Base-by-base conservation (phyloP, 1,284 basidiomycete species). In the Rhodotorula sp. region DNA sequence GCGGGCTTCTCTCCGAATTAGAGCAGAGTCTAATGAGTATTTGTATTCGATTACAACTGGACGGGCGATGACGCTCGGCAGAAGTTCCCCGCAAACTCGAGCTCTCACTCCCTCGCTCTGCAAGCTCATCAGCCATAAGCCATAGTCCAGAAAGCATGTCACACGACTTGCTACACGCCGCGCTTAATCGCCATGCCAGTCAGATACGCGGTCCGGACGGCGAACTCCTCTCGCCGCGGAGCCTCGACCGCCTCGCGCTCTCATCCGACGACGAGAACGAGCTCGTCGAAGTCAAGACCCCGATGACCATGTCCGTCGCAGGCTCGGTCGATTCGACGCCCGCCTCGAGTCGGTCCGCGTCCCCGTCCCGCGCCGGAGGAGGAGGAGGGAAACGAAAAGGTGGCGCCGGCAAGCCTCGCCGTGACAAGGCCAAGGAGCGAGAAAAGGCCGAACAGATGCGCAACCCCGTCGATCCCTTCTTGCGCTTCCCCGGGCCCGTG, bases 361-460 rank as follows among this genome's bases (percentile, higher is more conserved):
- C 64, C 7, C 70, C 73, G 29, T 66, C 51, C 2, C 63, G 66
- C 17, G 48, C 64, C 0, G 64, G 45, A 5, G 58, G 58, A 22
- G 37, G 37, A 42, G 37, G 37, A 53, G 51, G 54, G 20, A 55
- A 51, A 53, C 29, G 63, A 12, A 56, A 57, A 14, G 66, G 70
- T 10, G 71, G 71, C 20, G 71, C 73, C n/a, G 73, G 70, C 51
- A 74, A 74, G 51, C 73, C 71, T 6, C 22, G 71, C 46, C 48
- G 71, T 64, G 73, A 72, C 66, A 75, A 70, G 73, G 66, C 68
- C 33, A 73, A 73, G 49, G 73, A 75, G 64, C 49, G 56, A 5
- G 66, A 67, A 53, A 72, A 73, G 65, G 67, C 69, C 5, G 73
- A 70, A 45, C 59, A 59, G 49, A 70, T 64, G 55, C 67, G 66